Base-by-base conservation (phyloP, 2,329 filamentous ascomycete genomes). In the Pestalotiopsis fici region DNA sequence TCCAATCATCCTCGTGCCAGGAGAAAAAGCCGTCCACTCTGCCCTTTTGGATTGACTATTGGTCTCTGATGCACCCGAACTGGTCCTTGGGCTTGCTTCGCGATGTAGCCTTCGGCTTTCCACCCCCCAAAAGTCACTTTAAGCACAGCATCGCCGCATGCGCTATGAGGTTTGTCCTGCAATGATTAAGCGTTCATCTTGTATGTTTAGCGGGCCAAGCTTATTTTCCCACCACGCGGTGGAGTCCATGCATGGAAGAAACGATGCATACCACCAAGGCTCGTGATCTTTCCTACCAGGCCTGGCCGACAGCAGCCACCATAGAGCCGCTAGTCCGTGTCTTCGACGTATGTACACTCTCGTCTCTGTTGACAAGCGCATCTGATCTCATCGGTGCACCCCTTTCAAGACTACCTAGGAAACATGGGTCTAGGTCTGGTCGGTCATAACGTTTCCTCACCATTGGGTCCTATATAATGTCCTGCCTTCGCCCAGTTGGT, bases 371-470 rank as follows among this genome's bases (percentile, higher is more conserved):
- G 5, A 13, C 28, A 47, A 65, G 39, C 50, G 43, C 63, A 65
- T 57, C 63, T 65, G 63, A 65, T 65, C 63, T 47, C 63, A 39
- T 54, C 23, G 55, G 13, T 23, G 55, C 54, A 25, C 63, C 61
- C 61, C 47, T 55, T 56, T 47, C 39, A 55, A 23, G 39, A 9
- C n/a, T 35, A 35, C 31, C 31, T 35, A 21, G 18, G 25, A 63
- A 57, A 59, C 63, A 31, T 65, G 28, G 63, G 63, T 27, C 63
- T 39, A 59, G 39, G 62, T 55, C 28, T 37, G 39, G 62, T 55
- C 11, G 23, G 56, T 64, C 27, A 23, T 55, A 31, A 43, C 28
- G 55, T 11, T 47, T 18, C 57, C 31, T 59, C 63, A 27, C 37
- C 31, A 39, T 47, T 65, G 23, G 37, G 28, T 47, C 54, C 25